Evolutionary conservation across 257 asterid species (phyloP), one percentile per base, ranked within the genome.

Genomic region (Petunia secreta): DNA sequence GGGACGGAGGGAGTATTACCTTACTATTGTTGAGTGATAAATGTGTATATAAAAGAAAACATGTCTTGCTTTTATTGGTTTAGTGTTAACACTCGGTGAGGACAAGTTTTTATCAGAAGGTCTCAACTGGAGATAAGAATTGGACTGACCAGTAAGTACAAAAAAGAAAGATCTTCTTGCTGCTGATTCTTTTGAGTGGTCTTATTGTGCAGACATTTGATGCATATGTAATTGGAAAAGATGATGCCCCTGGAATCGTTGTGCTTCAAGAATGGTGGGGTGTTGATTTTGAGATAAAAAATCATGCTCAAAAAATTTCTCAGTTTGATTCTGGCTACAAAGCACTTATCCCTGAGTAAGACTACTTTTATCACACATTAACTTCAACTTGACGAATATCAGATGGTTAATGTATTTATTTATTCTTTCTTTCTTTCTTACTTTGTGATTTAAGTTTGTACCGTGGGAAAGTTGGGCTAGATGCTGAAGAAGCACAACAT

Each of bases 211-310:
- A 92, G 99, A 89, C 90, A 40, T 96, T 96, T 77, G 98, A 96
- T 87, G 99, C 97, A 3, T 96, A 96, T 73, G 97, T 96, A 82
- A 84, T 90, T 65, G 98, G 98, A 63, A 94, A 90, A 89, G 98
- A 94, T 2, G 89, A 94, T 85, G 98, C 98, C 81, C 98, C 99
- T 36, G 99, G 98, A 75, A 91, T 96, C 34, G 96, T 96, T 78
- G 98, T 96, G 87, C 89, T 96, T 78, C 99, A 96, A 71, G 99
- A 96, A 83, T 96, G 98, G 99, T 96, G 98, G 98, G 99, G 98
- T 75, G 95, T 96, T 63, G 99, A 96, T 85, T 96, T 84, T 83
- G 98, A 96, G 93, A 88, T 96, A 65, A 96, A 94, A 88, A 96
- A 96, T 90, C 98, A 96, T 38, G 99, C 99, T n/a, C 84, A 87